phyloP scores from a whole-genome alignment of 1,139 yeast genomes.

The Geotrichum candidum region DNA sequence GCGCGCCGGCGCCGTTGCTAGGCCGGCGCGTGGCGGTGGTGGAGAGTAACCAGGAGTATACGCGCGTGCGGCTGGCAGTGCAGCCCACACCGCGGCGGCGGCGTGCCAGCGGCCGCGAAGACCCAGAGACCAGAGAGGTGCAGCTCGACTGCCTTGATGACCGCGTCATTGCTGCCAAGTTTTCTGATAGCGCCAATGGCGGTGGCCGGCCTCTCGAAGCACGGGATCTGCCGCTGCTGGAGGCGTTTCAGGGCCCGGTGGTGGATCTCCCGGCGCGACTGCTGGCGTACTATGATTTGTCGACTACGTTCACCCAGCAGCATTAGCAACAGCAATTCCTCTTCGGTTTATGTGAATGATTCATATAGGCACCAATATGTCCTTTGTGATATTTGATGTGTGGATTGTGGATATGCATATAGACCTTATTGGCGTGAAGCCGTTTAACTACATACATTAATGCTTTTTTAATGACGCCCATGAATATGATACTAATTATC shows the following conservation, averaged over 20 bases:
- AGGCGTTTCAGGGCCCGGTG: not conserved
- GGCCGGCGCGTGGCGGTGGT: not conserved
- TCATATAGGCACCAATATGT: no score
- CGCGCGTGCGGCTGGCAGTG: not conserved
- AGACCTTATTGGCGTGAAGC: no score
- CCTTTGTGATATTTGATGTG: no score
- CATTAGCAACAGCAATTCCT: not conserved
- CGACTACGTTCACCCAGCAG: not conserved
- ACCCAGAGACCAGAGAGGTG: not conserved
- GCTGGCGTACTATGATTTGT: not conserved
- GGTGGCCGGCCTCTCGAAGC: not conserved
- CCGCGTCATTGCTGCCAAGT: not conserved
- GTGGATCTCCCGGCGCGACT: not conserved
- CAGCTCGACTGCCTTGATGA: not conserved
- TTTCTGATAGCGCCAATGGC: not conserved
- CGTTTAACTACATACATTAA: no score
- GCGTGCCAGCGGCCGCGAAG: not conserved
- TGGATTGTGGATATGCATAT: no score
- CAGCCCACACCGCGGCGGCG: not conserved
- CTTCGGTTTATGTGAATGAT: no score
- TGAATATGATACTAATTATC: no score
- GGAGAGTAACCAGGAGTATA: not conserved
- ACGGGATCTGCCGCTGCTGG: slow-evolving; percentile 1
- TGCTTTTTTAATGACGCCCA: no score
- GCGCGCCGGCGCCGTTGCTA: not conserved